A percentile compares a stretch with the other conserved stretches of the same genome.
phyloP scores from a whole-genome alignment of 2,329 filamentous ascomycete genomes.

The Dendryphion nanum region DNA sequence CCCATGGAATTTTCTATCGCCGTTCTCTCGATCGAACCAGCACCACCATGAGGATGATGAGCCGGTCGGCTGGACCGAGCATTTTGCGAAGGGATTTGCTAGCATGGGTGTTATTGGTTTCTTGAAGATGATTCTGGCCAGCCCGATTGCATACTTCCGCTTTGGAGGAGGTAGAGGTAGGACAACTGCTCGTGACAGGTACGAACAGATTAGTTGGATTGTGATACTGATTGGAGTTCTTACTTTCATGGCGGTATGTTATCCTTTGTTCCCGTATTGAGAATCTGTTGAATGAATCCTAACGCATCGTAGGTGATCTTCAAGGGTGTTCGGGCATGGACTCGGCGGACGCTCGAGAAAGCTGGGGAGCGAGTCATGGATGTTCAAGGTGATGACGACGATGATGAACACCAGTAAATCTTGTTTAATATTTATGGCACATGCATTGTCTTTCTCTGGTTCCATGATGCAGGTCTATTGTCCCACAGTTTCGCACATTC shows the following conservation, averaged over 20 bases:
- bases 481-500: conserved; percentile 79
- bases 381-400: conserved; percentile 65
- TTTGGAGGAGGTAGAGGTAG: conserved; percentile 59
- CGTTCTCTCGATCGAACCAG: conserved; percentile 25
- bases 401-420: conserved; percentile 47
- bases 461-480: too few relatives aligned
- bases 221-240: conserved; percentile 76
- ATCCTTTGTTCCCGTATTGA: too few relatives aligned
- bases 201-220: conserved; percentile 75
- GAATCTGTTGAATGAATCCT: conserved; percentile 8
- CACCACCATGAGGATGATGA: conserved; percentile 35
- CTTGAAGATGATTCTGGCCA: conserved; percentile 73
- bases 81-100: conserved; percentile 88
- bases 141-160: conserved; percentile 74
- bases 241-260: conserved; percentile 75
- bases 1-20: conserved; percentile 52
- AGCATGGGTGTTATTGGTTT: conserved; percentile 85
- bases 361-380: conserved; percentile 81
- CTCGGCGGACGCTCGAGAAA: conserved; percentile 68
- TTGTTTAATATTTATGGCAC: neutral
- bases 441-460: too few relatives aligned
- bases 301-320: conserved; percentile 66
- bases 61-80: conserved; percentile 67
- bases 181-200: conserved; percentile 70
- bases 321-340: conserved; percentile 75